Conservation (phyloP, 2,329 filamentous ascomycete genomes). For the Arthrobotrys iridis region DNA sequence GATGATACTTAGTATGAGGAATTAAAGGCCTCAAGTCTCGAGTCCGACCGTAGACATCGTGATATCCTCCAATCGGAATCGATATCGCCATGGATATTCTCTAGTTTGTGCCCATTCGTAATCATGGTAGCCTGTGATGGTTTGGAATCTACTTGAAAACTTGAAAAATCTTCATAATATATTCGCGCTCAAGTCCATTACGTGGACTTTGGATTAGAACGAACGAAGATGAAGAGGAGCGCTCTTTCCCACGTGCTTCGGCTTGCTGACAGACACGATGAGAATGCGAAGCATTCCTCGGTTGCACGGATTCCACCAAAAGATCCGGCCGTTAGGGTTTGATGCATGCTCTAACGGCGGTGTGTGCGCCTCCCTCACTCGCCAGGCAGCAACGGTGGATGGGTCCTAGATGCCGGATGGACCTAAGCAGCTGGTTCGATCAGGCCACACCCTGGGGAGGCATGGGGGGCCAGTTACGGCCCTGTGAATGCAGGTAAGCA, state of each 20-base stretch:
- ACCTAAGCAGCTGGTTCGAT: constrained; percentile 1
- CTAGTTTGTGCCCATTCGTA: background rate
- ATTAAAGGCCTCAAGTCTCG: background rate
- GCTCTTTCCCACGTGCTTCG: no score
- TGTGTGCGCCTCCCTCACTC: no score
- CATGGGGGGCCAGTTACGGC: background rate
- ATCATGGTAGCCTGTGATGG: background rate
- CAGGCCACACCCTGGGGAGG: constrained; percentile 13
- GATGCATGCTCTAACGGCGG: no score
- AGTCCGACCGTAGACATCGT: background rate
- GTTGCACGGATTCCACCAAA: background rate
- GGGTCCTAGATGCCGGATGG: background rate
- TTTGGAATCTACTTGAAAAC: background rate
- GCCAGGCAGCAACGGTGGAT: constrained; percentile 10
- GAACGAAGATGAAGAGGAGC: no score
- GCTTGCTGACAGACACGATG: no score
- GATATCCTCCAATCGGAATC: background rate
- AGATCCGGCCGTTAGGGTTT: no score
- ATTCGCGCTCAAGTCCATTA: no score
- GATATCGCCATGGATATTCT: background rate
- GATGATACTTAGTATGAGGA: background rate
- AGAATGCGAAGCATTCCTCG: no score
- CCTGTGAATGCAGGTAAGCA: background rate
- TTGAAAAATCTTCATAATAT: no score
- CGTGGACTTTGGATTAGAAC: no score